These are phyloP conservation scores for Balakata baccata DNA, from an alignment of 345 rosid species.

Conservation along the genomic window DNA sequence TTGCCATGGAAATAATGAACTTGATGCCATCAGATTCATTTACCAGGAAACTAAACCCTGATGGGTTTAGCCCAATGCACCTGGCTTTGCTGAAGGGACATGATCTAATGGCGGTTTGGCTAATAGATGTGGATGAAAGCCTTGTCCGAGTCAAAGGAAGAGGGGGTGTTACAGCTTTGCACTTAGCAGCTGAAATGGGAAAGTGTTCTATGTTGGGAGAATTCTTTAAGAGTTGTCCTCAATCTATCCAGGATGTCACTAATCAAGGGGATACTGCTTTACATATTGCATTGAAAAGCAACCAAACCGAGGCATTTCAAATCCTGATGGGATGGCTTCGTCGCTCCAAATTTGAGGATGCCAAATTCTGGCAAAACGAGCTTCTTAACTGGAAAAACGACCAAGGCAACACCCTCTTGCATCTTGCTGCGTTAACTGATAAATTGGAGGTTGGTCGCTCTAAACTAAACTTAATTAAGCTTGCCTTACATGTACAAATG, in stretches of 20 bases:
- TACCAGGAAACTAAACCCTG: conserved; percentile 27
- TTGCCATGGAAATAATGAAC: conserved; percentile 29
- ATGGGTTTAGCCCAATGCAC: conserved; percentile 33
- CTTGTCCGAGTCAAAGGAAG: conserved; percentile 20
- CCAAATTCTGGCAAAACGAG: neutral
- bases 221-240: conserved; percentile 9
- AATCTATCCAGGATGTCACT: conserved; percentile 15
- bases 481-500: too few species aligned
- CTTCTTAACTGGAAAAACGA: conserved; percentile 13
- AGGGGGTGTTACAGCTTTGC: conserved; percentile 25
- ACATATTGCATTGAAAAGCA: conserved; percentile 3
- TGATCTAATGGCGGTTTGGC: conserved; percentile 5
- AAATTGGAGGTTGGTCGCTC: too few species aligned
- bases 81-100: conserved; percentile 18
- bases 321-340: neutral
- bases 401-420: conserved; percentile 15
- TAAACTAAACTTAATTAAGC: too few species aligned
- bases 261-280: conserved; percentile 15
- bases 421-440: conserved; percentile 1
- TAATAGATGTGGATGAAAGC: neutral
- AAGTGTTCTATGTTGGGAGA: neutral
- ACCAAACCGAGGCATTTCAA: neutral
- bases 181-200: conserved; percentile 13
- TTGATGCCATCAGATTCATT: conserved; percentile 30
- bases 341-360: neutral